Evolutionary conservation across 2,329 filamentous ascomycete species (phyloP).

Genomic region (Paradendryphiella salina): DNA sequence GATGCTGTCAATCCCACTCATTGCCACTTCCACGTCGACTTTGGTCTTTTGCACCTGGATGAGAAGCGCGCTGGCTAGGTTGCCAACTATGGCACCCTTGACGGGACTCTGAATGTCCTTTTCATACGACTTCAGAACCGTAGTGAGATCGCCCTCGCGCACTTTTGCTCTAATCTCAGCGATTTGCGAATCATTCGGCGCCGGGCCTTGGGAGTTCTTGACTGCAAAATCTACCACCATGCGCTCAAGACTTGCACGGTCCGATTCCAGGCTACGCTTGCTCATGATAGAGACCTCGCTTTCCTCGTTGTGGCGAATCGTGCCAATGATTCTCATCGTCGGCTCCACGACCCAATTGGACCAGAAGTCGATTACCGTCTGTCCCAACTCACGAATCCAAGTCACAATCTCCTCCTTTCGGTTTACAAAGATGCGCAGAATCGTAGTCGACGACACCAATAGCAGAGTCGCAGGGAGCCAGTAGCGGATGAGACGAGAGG

Average conservation of each 20-base stretch:
- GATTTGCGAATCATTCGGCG: conserved; percentile 70
- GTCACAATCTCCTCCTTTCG: conserved; percentile 74
- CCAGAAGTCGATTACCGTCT: conserved; percentile 87
- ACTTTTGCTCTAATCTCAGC: conserved; percentile 76
- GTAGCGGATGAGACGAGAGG: conserved; percentile 75
- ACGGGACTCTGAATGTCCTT: conserved; percentile 82
- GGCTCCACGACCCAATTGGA: conserved; percentile 94
- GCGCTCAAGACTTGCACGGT: conserved; percentile 87
- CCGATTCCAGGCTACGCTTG: conserved; percentile 84
- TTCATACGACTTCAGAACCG: conserved; percentile 88
- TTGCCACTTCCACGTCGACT: conserved; percentile 94
- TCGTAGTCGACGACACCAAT: conserved; percentile 77
- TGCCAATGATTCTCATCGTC: conserved; percentile 77
- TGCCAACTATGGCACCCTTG: conserved; percentile 78
- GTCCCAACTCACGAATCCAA: conserved; percentile 79
- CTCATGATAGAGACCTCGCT: conserved; percentile 98
- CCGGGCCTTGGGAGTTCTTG: conserved; percentile 71
- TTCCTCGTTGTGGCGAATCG: conserved; percentile 87
- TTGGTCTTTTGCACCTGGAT: conserved; percentile 99
- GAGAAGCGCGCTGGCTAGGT: conserved; percentile 84
- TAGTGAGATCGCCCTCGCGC: conserved; percentile 87
- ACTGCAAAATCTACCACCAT: conserved; percentile 97
- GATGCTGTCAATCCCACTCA: conserved; percentile 91
- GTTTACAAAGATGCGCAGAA: conserved; percentile 77
- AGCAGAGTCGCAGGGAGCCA: conserved; percentile 78